Evolutionary conservation across 2,329 filamentous ascomycete genomes (phyloP), one percentile per base, ranked within the genome.

Genomic region (Fonsecaea erecta): DNA sequence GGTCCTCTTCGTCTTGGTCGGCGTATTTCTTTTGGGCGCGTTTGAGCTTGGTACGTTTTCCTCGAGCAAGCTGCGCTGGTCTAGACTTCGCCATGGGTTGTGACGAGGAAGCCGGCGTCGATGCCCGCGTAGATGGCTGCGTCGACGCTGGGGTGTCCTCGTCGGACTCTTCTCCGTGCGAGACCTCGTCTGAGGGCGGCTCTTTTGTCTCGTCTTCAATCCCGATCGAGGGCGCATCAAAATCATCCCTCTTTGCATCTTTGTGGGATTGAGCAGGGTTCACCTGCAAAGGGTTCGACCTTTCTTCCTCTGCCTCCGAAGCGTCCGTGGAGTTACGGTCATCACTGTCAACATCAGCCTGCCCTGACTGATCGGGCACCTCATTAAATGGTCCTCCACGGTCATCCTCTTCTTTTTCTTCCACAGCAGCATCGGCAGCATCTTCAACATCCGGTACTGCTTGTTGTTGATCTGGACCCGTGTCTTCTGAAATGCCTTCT

Each of bases 1-100:
- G 91, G 74, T 99, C 95, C 77, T 97, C 94, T 62, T 97, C 93
- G 72, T 98, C 94, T 82, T 98, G 95, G 72, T 96, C 83, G 52
- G 90, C 94, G 79, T 99, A 99, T 85, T 64, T 86, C 88, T 76
- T 96, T 92, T 32, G 93, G 88, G 14, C 83, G 77, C 52, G 71
- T 56, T 73, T 73, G 21, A 69, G 75, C 88, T 90, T 34, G 77
- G 73, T 63, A 77, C 82, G 14, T 66, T 75, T 69, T 68, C 71
- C 71, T 16, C 68, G 64, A 9, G 65, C 21, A 16, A 66, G 62
- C n/a, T 54, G 68, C 21, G 66, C 54, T 9, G 64, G 59, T 62
- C 69, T 69, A 8, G 59, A 51, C n/a, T 51, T 73, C 24, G 70
- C 60, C 11, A 12, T 26, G 9, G 43, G n/a, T 52, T 73, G 71